A percentile compares a stretch with the other conserved stretches of the same genome.
Conservation (phyloP, 2,329 filamentous ascomycete genomes). For the Helicocarpus griseus region DNA sequence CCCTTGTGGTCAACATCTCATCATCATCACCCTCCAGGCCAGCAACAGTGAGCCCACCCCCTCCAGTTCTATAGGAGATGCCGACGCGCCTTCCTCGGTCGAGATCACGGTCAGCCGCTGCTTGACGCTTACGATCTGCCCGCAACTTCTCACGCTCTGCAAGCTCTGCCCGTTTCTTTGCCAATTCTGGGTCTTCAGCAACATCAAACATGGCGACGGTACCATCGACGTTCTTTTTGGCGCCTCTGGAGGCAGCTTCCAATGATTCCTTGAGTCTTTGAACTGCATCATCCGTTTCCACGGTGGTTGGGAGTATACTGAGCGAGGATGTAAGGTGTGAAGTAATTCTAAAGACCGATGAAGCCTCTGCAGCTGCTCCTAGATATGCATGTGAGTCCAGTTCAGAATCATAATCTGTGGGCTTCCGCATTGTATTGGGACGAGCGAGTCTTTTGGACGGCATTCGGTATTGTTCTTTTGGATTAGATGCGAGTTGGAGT, state of each 20-base stretch:
- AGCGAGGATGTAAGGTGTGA: constrained; percentile 54
- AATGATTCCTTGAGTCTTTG: constrained; percentile 52
- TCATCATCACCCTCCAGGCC: constrained; percentile 52
- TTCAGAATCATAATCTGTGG: constrained; percentile 42
- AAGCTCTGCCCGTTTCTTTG: constrained; percentile 49
- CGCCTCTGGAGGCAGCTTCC: constrained; percentile 45
- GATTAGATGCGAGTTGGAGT: constrained; percentile 54
- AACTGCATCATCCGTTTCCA: constrained; percentile 51
- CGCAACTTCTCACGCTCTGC: constrained; percentile 50
- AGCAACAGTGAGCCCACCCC: constrained; percentile 44
- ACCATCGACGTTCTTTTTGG: constrained; percentile 41
- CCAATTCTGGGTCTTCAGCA: constrained; percentile 54
- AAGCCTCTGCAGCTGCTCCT: constrained; percentile 48
- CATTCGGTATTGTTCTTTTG: constrained; percentile 51
- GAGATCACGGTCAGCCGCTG: constrained; percentile 45
- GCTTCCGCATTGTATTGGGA: constrained; percentile 41
- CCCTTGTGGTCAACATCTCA: constrained; percentile 33
- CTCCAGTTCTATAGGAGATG: constrained; percentile 34
- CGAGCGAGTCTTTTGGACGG: constrained; percentile 49
- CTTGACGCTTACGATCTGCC: constrained; percentile 44
- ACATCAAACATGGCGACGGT: constrained; percentile 49
- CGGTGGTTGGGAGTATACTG: constrained; percentile 45
- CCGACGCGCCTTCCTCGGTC: constrained; percentile 44
- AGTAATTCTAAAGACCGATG: constrained; percentile 50
- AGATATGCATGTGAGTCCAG: constrained; percentile 57